Evolutionary conservation across 495 filamentous ascomycete species (phyloP).

Genomic region (Aspergillus kassunensis): DNA sequence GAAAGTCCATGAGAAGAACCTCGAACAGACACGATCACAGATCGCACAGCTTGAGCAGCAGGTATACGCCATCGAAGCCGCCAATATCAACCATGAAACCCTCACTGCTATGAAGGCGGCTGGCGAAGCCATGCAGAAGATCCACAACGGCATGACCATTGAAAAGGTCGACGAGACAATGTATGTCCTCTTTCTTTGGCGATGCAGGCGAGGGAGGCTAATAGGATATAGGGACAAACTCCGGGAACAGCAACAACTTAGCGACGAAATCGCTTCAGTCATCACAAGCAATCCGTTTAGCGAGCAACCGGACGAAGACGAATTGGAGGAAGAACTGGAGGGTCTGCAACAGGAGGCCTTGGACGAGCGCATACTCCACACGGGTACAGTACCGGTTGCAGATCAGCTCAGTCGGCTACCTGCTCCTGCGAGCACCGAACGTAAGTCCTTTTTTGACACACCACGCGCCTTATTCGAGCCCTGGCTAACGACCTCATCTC

Average conservation of each 20-base stretch:
- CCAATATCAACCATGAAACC: conserved; percentile 98
- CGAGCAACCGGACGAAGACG: conserved; percentile 77
- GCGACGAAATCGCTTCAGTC: conserved; percentile 83
- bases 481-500: conserved; percentile 1
- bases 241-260: conserved; percentile 85
- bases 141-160: conserved; percentile 84
- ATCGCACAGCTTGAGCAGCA: conserved; percentile 91
- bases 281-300: conserved; percentile 70
- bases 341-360: conserved; percentile 80
- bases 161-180: conserved; percentile 94
- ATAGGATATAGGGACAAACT: conserved; percentile 70
- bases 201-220: background rate
- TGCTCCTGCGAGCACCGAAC: conserved; percentile 62
- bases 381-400: conserved; percentile 69
- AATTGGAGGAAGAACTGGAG: conserved; percentile 75
- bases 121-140: conserved; percentile 80
- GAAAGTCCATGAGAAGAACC: conserved; percentile 85
- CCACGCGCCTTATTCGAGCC: background rate
- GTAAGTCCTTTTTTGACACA: conserved; percentile 49
- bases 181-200: conserved; percentile 51
- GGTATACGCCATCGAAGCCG: conserved; percentile 93
- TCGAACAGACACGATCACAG: conserved; percentile 85
- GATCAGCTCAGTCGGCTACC: conserved; percentile 72
- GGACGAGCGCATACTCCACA: conserved; percentile 90
- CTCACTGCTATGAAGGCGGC: conserved; percentile 91